Evolutionary conservation across 768 basidiomycete genomes (phyloP).

Genomic region (Paxillus ammoniavirescens): DNA sequence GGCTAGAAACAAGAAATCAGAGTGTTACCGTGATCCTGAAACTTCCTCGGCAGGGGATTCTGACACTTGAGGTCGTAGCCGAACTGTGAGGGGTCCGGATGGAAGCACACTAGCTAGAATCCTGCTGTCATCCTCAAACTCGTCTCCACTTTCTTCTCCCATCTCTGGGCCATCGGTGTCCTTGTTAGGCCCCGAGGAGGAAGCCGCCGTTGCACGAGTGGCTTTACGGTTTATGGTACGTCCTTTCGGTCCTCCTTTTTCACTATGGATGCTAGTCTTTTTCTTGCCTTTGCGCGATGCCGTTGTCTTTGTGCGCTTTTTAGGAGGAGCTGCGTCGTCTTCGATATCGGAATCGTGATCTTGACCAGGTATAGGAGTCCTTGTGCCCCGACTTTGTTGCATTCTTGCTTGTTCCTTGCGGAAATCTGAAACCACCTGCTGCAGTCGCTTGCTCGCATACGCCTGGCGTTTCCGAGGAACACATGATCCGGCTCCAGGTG

Average conservation of each 20-base stretch:
- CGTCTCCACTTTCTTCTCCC: conserved; percentile 18
- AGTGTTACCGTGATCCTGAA: conserved; percentile 7
- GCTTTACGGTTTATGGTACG: background rate
- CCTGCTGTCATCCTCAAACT: conserved; percentile 11
- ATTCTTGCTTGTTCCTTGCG: conserved; percentile 44
- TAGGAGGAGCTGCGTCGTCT: conserved; percentile 24
- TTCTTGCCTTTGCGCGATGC: conserved; percentile 12
- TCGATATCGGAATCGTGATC: conserved; percentile 28
- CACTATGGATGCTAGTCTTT: background rate
- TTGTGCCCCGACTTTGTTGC: conserved; percentile 15
- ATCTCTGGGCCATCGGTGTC: conserved; percentile 1
- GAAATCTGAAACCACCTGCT: conserved; percentile 82
- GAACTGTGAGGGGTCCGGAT: conserved; percentile 27
- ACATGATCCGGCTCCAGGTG: conserved; percentile 61
- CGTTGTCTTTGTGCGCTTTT: conserved; percentile 32
- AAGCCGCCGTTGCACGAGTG: background rate
- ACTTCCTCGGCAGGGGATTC: conserved; percentile 4
- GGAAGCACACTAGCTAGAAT: background rate
- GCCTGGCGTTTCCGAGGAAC: conserved; percentile 80
- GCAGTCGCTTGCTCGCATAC: conserved; percentile 83
- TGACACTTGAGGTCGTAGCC: conserved; percentile 40
- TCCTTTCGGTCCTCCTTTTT: conserved; percentile 2
- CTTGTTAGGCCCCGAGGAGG: background rate
- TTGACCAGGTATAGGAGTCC: conserved; percentile 19
- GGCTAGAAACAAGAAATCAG: background rate